Percentiles rank a stretch among this genome's conserved stretches.
Conservation (phyloP, 2,329 filamentous ascomycete species). For the Alternaria sp. region DNA sequence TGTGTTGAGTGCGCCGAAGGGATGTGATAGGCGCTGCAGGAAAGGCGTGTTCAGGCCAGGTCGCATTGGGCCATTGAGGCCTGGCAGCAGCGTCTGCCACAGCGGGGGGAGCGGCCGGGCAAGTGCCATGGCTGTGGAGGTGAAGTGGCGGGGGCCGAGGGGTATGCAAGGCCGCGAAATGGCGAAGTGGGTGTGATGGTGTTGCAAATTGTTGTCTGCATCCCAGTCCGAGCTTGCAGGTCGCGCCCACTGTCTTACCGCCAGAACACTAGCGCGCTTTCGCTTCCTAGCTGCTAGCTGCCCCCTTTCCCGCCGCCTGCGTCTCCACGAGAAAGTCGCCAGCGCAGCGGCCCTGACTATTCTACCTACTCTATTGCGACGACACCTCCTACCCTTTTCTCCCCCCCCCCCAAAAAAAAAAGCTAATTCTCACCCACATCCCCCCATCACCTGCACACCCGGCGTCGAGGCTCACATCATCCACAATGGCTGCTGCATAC, state of each 20-base stretch:
- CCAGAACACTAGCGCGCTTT: conserved; percentile 43
- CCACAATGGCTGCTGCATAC: conserved; percentile 70
- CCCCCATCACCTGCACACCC: conserved; percentile 21
- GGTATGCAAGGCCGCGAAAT: conserved; percentile 12
- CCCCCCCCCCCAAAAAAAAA: conserved; percentile 11
- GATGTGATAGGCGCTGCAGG: conserved; percentile 56
- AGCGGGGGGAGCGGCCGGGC: conserved; percentile 55
- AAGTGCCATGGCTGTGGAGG: conserved; percentile 46
- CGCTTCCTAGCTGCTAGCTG: conserved; percentile 51
- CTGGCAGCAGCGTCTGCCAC: conserved; percentile 64
- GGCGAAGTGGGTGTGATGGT: conserved; percentile 30
- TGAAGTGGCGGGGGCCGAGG: conserved; percentile 11
- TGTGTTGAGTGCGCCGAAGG: conserved; percentile 68
- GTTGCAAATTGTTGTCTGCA: conserved; percentile 38
- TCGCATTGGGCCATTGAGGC: conserved; percentile 54
- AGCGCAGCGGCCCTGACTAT: conserved; percentile 46
- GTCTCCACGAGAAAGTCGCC: conserved; percentile 50
- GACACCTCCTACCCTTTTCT: conserved; percentile 24
- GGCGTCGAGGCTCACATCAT: conserved; percentile 37
- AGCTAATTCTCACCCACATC: conserved; percentile 14
- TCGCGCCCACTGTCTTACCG: conserved; percentile 35
- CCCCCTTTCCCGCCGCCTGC: conserved; percentile 52
- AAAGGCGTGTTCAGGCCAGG: conserved; percentile 53
- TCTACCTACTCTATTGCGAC: conserved; percentile 41
- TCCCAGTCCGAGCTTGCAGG: conserved; percentile 36